Base-by-base conservation (phyloP, 2,329 filamentous ascomycete species). In the Hypomyces perniciosus region DNA sequence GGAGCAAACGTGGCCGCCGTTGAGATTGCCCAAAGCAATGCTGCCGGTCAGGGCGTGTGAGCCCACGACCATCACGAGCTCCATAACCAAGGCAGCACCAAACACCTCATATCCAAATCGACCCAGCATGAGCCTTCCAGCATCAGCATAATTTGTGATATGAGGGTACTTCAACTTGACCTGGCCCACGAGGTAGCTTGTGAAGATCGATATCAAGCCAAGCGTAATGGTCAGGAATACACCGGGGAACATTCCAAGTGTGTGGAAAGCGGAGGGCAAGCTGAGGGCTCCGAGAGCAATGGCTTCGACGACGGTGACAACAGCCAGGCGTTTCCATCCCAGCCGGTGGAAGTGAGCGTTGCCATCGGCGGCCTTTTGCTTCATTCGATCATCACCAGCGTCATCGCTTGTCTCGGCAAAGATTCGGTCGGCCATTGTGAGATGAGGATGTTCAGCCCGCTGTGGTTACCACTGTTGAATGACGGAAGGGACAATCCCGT, bases 21-120 rank as follows among this genome's bases (percentile, higher is more conserved):
- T 83, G 48, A 86, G 68, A 28, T 73, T 78, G 57, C 81, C 81
- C 64, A 85, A 75, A 56, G 82, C 82, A 55, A 85, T 81, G 34
- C 73, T 75, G 58, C 85, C 85, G 0, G 81, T 84, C 46, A 86
- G 68, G 31, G 84, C 69, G 64, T 88, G 85, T 27, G 81, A 83
- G 12, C 76, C 80, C 68, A 83, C 80, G 59, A 84, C 76, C 68
- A 86, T 85, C 39, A 84, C 65, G 12, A 86, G 70, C 63, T 85
- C 79, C n/a, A 85, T 62, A 12, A 76, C 68, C 57, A 83, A 79
- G 39, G 74, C 78, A 44, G 71, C 63, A 26, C 79, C 80, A 47
- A 84, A 69, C 34, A 86, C 56, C 59, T 83, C 78, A 50, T 78
- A 75, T 0, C 79, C 81, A 37, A 77, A 66, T 12, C 65, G 67